Evolutionary conservation across 169 alveolate genomes (phyloP), one percentile per base, ranked within the genome.

Genomic region (Eimeria tenella): DNA sequence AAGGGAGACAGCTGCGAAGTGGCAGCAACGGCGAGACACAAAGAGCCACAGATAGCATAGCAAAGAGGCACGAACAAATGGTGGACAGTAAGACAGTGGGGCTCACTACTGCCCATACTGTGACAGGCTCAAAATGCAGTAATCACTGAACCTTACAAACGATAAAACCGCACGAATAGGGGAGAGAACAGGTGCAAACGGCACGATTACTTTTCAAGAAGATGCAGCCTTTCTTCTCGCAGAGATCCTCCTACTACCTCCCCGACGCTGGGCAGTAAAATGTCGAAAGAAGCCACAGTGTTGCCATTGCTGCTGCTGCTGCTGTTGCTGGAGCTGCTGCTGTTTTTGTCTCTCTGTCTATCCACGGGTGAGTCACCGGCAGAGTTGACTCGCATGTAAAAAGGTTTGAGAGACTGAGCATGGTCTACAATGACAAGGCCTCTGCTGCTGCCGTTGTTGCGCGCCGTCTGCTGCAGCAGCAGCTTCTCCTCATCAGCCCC

Each of bases 171-270:
- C 42, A 31, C 42, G 2, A 31, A 31, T 31, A 31, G 42, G 25
- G 50, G 75, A 58, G 53, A 11, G 10, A 25, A 31, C 52, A 53
- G 58, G 63, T 11, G 70, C 4, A 53, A 10, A 53, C 0, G 50
- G 0, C 13, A 9, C 50, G 19, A 49, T 6, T 84, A 84, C 55
- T 96, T 84, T 53, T 97, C 98, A 63, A 99, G 95, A 49, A 95
- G 95, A 56, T 99, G 99, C 55, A 98, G 96, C 87, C 98, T 97
- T 96, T 99, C 99, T 96, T 99, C 99, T 96, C 99, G 98, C 96
- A 98, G 99, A 25, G 99, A 98, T 19, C 99, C 99, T 93, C 99
- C 99, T 70, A 99, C 97, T 50, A 99, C 96, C 96, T 99, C 99
- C 60, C 99, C 99, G 63, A 98, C 98, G 95, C 97, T 97, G n/a